Evolutionary conservation across 2,329 filamentous ascomycete species (phyloP).

Genomic region (Pyrenochaeta sp.): DNA sequence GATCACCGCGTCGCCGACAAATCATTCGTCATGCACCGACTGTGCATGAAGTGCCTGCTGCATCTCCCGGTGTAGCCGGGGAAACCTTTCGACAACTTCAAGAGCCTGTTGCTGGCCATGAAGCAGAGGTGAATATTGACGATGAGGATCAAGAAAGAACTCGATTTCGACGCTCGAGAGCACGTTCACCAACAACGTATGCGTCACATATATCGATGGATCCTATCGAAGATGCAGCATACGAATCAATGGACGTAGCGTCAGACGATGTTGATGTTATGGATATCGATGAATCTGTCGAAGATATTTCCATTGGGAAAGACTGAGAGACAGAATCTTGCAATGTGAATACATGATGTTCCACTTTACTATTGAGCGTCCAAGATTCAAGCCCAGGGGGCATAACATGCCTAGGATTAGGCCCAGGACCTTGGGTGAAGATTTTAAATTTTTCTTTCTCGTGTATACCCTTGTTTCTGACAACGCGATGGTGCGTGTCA

Average conservation of each 20-base stretch:
- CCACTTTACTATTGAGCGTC: background rate
- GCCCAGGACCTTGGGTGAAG: too few species aligned
- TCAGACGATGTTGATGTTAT: constrained; percentile 12
- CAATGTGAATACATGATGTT: constrained; percentile 60
- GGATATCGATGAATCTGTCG: constrained; percentile 5
- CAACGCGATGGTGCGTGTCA: constrained; percentile 6
- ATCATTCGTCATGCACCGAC: constrained; percentile 2
- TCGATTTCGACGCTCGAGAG: background rate
- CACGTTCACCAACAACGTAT: background rate
- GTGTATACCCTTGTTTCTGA: background rate
- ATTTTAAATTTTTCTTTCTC: too few species aligned
- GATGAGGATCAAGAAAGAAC: constrained; percentile 1
- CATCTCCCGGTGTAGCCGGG: background rate
- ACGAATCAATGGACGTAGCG: constrained; percentile 12
- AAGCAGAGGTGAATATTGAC: background rate
- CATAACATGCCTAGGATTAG: background rate
- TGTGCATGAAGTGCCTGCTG: constrained; percentile 8
- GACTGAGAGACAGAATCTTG: constrained; percentile 4
- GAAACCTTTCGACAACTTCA: background rate
- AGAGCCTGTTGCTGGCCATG: background rate
- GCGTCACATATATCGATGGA: background rate
- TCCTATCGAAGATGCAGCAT: background rate
- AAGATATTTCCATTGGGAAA: constrained; percentile 9
- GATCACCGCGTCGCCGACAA: background rate
- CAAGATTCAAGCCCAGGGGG: background rate